phyloP scores from a whole-genome alignment of 495 filamentous ascomycete species.

The Talaromyces adpressus region DNA sequence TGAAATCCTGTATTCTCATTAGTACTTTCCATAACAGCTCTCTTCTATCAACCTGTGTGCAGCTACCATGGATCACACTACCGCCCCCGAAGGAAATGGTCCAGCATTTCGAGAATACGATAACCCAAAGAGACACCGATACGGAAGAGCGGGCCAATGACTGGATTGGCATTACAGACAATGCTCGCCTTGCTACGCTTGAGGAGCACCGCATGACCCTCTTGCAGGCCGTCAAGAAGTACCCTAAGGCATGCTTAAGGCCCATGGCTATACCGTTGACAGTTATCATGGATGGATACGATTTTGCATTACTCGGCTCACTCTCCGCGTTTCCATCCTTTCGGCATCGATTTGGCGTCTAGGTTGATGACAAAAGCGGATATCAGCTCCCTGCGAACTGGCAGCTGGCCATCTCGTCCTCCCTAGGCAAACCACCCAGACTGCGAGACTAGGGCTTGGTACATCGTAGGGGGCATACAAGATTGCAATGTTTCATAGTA shows the following conservation, averaged over 20 bases:
- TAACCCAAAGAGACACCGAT: not conserved
- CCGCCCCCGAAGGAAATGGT: not conserved
- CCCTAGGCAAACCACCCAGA: no score
- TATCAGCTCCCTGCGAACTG: conserved; percentile 57
- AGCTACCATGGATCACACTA: no score
- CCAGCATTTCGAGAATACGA: not conserved
- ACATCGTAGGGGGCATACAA: no score
- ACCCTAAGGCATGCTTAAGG: conserved; percentile 40
- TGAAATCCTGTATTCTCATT: no score
- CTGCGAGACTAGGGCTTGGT: no score
- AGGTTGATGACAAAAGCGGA: conserved; percentile 21
- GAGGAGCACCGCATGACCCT: conserved; percentile 19
- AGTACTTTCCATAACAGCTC: no score
- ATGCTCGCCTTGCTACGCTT: conserved; percentile 16
- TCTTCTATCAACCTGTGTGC: no score
- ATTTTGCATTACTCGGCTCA: conserved; percentile 30
- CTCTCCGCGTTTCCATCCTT: conserved; percentile 38
- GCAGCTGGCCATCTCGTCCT: conserved; percentile 62
- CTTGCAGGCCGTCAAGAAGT: conserved; percentile 14
- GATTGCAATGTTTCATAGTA: no score
- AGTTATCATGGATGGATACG: conserved; percentile 47
- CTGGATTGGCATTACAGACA: not conserved
- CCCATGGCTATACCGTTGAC: conserved; percentile 34
- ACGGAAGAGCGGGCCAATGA: not conserved
- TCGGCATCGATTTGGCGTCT: conserved; percentile 51